phyloP scores from a whole-genome alignment of 78 protist species.

The Paratrimastix pyriformis region DNA sequence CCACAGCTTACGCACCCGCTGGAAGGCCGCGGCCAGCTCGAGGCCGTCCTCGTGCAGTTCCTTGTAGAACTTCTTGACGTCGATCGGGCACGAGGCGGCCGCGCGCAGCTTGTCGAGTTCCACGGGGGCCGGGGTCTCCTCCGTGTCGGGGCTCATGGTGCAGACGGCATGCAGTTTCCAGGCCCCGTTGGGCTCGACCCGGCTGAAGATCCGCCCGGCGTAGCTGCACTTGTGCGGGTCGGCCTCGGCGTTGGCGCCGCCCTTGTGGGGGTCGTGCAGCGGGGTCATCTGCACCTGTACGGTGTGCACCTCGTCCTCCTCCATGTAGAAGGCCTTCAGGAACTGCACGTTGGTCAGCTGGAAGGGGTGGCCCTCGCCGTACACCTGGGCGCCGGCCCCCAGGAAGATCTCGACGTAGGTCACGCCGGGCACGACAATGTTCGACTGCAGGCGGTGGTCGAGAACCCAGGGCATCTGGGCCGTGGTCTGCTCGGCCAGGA shows the following conservation, averaged over 20 bases:
- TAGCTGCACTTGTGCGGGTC: too few relatives aligned
- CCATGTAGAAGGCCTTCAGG: conserved; percentile 6
- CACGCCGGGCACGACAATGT: conserved; percentile 16
- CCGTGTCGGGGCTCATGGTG: too few relatives aligned
- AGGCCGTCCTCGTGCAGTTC: conserved; percentile 3
- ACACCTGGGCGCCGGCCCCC: not conserved
- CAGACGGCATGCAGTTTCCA: too few relatives aligned
- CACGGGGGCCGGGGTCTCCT: too few relatives aligned
- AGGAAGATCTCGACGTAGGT: conserved; percentile 9
- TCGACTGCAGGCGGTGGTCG: not conserved
- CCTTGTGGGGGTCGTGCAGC: too few relatives aligned
- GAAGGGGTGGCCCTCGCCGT: not conserved
- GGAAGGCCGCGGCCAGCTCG: not conserved
- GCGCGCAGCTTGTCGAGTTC: too few relatives aligned
- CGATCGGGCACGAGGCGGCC: too few relatives aligned
- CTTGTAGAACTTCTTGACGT: too few relatives aligned
- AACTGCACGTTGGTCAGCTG: not conserved
- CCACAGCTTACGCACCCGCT: not conserved
- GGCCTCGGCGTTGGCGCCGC: too few relatives aligned
- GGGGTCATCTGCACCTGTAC: not conserved
- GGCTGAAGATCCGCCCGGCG: too few relatives aligned
- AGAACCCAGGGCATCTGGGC: conserved; percentile 3
- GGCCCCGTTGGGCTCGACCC: too few relatives aligned
- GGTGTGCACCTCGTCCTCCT: not conserved
- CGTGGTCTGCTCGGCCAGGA: not conserved